Conservation (phyloP, 352 stramenopile species). For the Elongisporangium prolatum region DNA sequence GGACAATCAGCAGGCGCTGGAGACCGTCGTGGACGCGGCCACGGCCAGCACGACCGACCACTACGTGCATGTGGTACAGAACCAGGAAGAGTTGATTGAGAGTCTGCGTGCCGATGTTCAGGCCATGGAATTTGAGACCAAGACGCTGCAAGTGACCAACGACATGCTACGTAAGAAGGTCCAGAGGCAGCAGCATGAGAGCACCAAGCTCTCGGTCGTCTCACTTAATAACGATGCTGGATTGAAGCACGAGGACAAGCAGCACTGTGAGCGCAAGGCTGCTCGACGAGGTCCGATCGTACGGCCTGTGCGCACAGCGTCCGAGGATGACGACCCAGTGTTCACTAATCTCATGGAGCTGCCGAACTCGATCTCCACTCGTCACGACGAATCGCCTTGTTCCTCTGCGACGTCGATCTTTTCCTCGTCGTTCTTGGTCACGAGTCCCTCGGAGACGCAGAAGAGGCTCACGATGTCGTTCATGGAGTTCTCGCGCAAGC, state of each 20-base stretch:
- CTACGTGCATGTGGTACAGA: constrained; percentile 26
- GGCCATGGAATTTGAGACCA: constrained; percentile 66
- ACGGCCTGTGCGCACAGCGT: constrained; percentile 18
- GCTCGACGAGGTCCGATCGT: constrained; percentile 19
- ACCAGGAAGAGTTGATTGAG: constrained; percentile 44
- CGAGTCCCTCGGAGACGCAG: not conserved
- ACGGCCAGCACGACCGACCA: constrained; percentile 11
- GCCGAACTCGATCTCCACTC: constrained; percentile 23
- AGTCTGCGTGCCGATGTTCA: constrained; percentile 52
- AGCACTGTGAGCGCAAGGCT: constrained; percentile 20
- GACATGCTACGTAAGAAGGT: constrained; percentile 25
- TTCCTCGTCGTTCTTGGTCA: not conserved
- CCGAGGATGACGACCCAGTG: constrained; percentile 18
- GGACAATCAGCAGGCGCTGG: constrained; percentile 30
- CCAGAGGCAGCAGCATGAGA: constrained; percentile 11
- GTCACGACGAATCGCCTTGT: not conserved
- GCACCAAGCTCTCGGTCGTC: constrained; percentile 37
- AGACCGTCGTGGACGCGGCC: constrained; percentile 26
- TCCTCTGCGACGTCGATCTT: constrained; percentile 1
- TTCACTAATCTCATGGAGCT: constrained; percentile 64
- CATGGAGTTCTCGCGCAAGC: not conserved
- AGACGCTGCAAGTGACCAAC: constrained; percentile 44
- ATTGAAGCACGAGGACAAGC: constrained; percentile 17
- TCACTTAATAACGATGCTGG: constrained; percentile 23
- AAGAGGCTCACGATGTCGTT: not conserved